phyloP scores from a whole-genome alignment of 2,329 filamentous ascomycete genomes.

The Pseudogymnoascus sp. region DNA sequence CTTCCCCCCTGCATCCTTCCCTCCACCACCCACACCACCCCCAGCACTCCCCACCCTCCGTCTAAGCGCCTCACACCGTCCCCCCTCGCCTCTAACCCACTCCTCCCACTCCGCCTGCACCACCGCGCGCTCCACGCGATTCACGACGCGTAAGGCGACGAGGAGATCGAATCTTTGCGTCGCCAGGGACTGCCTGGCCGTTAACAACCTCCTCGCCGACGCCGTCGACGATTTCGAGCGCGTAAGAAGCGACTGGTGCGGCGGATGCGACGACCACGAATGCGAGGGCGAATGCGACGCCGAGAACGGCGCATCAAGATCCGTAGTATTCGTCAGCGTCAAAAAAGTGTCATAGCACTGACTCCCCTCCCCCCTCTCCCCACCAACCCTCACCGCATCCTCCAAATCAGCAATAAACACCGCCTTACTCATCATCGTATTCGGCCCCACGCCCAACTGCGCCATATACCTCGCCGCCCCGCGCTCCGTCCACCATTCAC shows the following conservation, averaged over 20 bases:
- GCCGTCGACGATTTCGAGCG: conserved; percentile 42
- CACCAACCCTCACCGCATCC: not conserved
- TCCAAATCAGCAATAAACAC: conserved; percentile 72
- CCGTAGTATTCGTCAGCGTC: conserved; percentile 47
- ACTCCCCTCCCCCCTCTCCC: not conserved
- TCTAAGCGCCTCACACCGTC: conserved; percentile 51
- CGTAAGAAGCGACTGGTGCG: conserved; percentile 39
- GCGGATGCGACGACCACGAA: conserved; percentile 35
- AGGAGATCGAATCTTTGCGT: conserved; percentile 82
- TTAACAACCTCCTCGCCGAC: conserved; percentile 57
- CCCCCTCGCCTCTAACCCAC: conserved; percentile 75
- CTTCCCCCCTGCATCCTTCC: not conserved
- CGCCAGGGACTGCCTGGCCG: conserved; percentile 75
- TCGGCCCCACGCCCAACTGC: conserved; percentile 69
- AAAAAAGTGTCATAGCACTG: not conserved
- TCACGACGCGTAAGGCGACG: conserved; percentile 83
- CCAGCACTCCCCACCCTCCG: conserved; percentile 20
- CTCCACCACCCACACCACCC: not conserved
- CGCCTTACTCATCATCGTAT: conserved; percentile 72
- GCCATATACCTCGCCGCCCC: conserved; percentile 74
- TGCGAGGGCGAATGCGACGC: conserved; percentile 40
- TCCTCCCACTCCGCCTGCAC: conserved; percentile 85
- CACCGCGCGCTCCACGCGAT: conserved; percentile 80
- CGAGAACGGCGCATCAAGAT: conserved; percentile 49
- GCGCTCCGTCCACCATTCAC: conserved; percentile 79